Conservation (phyloP, 2,329 filamentous ascomycete genomes). For the Stemphylium lycopersici region DNA sequence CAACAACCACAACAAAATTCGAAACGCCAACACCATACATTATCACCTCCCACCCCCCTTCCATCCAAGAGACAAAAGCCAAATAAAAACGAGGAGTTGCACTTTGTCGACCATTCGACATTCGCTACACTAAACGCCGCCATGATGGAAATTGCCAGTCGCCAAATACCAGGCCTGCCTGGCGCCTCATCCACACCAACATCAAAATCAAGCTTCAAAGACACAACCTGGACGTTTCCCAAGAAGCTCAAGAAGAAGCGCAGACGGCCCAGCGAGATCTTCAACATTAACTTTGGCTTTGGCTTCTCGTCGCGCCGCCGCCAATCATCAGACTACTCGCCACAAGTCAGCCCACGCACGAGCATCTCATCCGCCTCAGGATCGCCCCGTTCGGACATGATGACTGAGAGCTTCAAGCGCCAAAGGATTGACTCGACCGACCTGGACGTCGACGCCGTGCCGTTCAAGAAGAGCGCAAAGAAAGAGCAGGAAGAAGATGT, state of each 20-base stretch:
- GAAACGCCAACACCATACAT: too few species aligned
- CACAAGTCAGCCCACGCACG: conserved; percentile 19
- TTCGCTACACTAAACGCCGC: conserved; percentile 8
- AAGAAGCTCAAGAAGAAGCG: conserved; percentile 13
- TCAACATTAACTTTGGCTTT: conserved; percentile 23
- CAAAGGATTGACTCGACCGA: conserved; percentile 18
- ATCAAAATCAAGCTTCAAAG: conserved; percentile 4
- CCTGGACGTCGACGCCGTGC: neutral
- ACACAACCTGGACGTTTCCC: conserved; percentile 10
- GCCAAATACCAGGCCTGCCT: conserved; percentile 2
- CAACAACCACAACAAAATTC: too few species aligned
- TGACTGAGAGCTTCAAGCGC: conserved; percentile 14
- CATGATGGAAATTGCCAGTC: conserved; percentile 11
- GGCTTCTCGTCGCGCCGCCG: conserved; percentile 7
- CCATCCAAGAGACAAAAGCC: neutral
- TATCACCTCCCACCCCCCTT: neutral
- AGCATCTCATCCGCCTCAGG: conserved; percentile 11
- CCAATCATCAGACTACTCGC: conserved; percentile 13
- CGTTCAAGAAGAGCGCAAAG: neutral
- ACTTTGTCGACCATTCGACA: neutral
- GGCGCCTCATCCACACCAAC: neutral
- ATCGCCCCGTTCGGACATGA: neutral
- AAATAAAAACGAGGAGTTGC: neutral
- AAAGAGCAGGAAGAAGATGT: too few species aligned
- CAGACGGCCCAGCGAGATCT: conserved; percentile 12